A percentile compares a stretch with the other conserved stretches of the same genome.
Conservation (phyloP, 2,329 filamentous ascomycete species). For the Lithohypha guttulata region DNA sequence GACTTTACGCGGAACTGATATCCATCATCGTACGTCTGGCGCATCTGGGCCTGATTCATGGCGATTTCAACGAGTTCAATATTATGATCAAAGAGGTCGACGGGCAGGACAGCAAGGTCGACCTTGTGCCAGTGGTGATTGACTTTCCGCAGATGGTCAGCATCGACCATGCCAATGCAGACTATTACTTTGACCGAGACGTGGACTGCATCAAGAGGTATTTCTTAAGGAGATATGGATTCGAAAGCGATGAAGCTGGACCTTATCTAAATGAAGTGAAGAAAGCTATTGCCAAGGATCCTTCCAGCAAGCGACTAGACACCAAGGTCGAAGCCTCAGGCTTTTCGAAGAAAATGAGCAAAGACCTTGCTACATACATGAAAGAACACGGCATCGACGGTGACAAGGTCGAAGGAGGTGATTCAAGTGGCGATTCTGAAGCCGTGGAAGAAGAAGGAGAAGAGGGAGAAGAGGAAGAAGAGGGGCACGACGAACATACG, state of each 20-base stretch:
- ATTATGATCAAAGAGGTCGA: slow-evolving; percentile 71
- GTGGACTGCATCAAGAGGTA: slow-evolving; percentile 93
- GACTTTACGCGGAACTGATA: slow-evolving; percentile 86
- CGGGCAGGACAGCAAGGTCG: slow-evolving; percentile 11
- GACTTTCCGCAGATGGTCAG: slow-evolving; percentile 99
- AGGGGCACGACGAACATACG: too few species aligned
- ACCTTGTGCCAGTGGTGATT: slow-evolving; percentile 71
- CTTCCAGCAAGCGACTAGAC: slow-evolving; percentile 60
- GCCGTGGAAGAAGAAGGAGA: slow-evolving; percentile 32
- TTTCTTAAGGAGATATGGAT: slow-evolving; percentile 81
- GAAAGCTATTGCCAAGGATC: slow-evolving; percentile 56
- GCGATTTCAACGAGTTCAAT: slow-evolving; percentile 99
- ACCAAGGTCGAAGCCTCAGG: slow-evolving; percentile 84
- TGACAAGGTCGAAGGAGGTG: slow-evolving; percentile 32
- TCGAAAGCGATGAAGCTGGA: slow-evolving; percentile 67
- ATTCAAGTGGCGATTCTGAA: slow-evolving; percentile 29
- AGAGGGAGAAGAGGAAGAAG: slow-evolving; percentile 30
- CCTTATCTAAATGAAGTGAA: slow-evolving; percentile 78
- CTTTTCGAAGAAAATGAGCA: slow-evolving; percentile 93
- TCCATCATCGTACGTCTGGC: slow-evolving; percentile 74
- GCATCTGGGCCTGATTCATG: slow-evolving; percentile 81
- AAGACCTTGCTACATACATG: slow-evolving; percentile 86
- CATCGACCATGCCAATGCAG: slow-evolving; percentile 82
- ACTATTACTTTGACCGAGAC: slow-evolving; percentile 96
- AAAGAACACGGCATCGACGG: slow-evolving; percentile 55